Conservation (phyloP, 805 yeast genomes). For the Isabelozyma pseudorhagii region DNA sequence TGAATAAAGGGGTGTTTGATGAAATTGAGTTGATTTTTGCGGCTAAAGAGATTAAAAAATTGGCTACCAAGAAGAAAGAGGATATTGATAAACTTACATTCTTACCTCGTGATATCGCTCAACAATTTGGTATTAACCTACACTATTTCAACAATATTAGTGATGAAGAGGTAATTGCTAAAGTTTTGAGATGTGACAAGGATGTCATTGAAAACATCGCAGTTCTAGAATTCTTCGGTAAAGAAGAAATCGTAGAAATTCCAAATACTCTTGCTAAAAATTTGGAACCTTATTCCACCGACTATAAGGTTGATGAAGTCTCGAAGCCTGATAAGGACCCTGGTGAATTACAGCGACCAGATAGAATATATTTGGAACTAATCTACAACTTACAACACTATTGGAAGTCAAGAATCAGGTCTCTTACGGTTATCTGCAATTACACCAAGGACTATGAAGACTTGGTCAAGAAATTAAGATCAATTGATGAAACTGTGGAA, state of each 20-base stretch:
- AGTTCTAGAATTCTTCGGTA: constrained; percentile 66
- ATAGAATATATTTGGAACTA: constrained; percentile 64
- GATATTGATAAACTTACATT: constrained; percentile 50
- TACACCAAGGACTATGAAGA: constrained; percentile 69
- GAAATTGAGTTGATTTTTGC: constrained; percentile 62
- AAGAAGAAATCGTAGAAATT: constrained; percentile 60
- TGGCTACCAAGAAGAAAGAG: constrained; percentile 40
- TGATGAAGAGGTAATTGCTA: constrained; percentile 52
- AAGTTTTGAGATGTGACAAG: constrained; percentile 59
- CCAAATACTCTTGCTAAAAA: constrained; percentile 53
- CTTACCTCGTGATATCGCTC: constrained; percentile 68
- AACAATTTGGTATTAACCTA: constrained; percentile 76
- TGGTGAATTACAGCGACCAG: constrained; percentile 61
- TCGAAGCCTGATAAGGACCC: constrained; percentile 52
- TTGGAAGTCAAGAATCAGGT: constrained; percentile 71
- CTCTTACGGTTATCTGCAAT: constrained; percentile 50
- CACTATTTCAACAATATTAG: constrained; percentile 55
- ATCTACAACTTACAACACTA: constrained; percentile 66
- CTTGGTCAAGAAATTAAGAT: constrained; percentile 50
- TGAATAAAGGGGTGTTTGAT: constrained; percentile 58
- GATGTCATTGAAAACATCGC: constrained; percentile 51
- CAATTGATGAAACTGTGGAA: constrained; percentile 58
- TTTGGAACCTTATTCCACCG: constrained; percentile 62
- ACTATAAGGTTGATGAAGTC: constrained; percentile 32
- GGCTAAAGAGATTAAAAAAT: constrained; percentile 49